phyloP scores from a whole-genome alignment of 1,284 basidiomycete species.

The Moesziomyces parantarcticus region DNA sequence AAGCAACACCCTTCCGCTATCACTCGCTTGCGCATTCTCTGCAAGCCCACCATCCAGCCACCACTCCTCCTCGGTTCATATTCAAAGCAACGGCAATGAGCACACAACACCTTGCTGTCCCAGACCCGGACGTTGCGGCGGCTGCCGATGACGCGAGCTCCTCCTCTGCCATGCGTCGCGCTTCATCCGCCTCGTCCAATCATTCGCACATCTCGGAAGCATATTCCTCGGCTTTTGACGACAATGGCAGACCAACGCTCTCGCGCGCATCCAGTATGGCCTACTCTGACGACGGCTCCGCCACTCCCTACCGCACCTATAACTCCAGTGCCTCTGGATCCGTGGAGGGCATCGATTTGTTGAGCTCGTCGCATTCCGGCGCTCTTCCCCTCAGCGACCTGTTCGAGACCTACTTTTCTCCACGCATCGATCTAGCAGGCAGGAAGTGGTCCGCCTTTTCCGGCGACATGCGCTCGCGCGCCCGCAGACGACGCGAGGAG shows the following conservation, averaged over 20 bases:
- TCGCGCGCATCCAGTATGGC: slow-evolving; percentile 40
- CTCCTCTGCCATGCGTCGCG: slow-evolving; percentile 21
- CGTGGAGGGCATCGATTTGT: slow-evolving; percentile 45
- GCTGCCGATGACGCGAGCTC: slow-evolving; percentile 2
- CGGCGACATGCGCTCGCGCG: slow-evolving; percentile 79
- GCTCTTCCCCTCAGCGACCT: slow-evolving; percentile 36
- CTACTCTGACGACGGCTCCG: slow-evolving; percentile 32
- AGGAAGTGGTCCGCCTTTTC: slow-evolving; percentile 86
- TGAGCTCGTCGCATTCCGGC: slow-evolving; percentile 18
- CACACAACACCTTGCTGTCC: slow-evolving; percentile 14
- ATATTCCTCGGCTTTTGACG: slow-evolving; percentile 10
- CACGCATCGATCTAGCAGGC: slow-evolving; percentile 87
- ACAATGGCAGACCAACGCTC: slow-evolving; percentile 10
- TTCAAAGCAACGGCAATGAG: neutral
- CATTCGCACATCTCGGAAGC: slow-evolving; percentile 21
- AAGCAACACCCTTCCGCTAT: neutral
- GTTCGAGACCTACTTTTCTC: slow-evolving; percentile 87
- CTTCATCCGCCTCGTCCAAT: slow-evolving; percentile 19
- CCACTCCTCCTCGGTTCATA: neutral
- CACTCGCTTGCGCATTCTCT: neutral
- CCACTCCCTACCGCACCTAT: slow-evolving; percentile 18
- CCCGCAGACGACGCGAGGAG: slow-evolving; percentile 73
- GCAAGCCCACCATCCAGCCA: neutral
- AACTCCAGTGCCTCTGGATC: slow-evolving; percentile 30
- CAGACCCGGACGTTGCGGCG: slow-evolving; percentile 5